These are phyloP conservation scores for Besnoitia besnoiti DNA, from an alignment of 169 alveolate genomes.

Conservation along the genomic window DNA sequence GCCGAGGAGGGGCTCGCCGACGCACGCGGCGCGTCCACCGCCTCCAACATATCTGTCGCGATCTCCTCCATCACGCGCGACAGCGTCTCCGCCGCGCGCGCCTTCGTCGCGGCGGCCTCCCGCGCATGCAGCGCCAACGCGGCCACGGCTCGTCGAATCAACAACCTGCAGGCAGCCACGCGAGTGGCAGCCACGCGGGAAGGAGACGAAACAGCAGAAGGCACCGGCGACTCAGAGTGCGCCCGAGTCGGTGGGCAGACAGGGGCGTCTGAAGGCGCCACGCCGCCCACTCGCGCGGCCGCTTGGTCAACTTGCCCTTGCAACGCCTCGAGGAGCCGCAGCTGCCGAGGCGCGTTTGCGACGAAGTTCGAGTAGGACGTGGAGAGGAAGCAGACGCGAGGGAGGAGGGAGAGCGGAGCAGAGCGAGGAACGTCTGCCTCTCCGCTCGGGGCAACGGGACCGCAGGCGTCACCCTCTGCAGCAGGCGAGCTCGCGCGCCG, in stretches of 20 bases:
- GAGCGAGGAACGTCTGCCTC: not conserved
- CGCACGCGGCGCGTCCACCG: not conserved
- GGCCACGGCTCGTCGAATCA: not conserved
- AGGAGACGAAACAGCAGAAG: not conserved
- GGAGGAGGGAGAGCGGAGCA: not conserved
- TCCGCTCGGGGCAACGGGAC: no score
- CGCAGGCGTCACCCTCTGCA: not conserved
- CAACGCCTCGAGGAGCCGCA: not conserved
- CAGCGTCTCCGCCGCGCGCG: not conserved
- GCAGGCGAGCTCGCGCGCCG: not conserved
- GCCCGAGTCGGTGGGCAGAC: not conserved
- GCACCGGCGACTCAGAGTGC: not conserved
- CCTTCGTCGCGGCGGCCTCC: not conserved
- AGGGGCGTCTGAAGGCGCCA: not conserved
- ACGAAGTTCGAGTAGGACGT: constrained; percentile 1
- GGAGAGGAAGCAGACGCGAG: not conserved
- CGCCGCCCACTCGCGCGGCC: no score
- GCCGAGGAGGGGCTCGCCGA: not conserved
- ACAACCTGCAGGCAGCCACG: not conserved
- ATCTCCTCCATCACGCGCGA: not conserved
- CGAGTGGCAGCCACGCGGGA: not conserved
- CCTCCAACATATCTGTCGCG: not conserved
- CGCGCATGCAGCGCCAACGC: not conserved
- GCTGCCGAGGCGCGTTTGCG: not conserved
- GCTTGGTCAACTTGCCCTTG: no score